Evolutionary conservation across 768 basidiomycete species (phyloP).

Genomic region (Lenzites betulinus): DNA sequence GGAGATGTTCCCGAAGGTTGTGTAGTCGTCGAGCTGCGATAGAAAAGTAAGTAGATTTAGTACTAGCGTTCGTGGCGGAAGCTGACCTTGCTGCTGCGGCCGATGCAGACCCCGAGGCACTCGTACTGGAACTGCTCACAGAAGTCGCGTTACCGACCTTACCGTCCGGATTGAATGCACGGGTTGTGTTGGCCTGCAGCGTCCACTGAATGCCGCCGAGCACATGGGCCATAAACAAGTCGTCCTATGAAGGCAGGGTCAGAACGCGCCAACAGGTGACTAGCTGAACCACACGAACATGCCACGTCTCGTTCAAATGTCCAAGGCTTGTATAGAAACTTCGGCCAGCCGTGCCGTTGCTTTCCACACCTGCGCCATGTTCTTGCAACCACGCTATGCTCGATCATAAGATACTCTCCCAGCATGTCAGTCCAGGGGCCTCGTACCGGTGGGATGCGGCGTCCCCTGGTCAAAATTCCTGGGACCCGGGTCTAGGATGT

Average conservation of each 20-base stretch:
- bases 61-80: background rate
- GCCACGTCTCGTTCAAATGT: slow-evolving; percentile 78
- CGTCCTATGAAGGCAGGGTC: slow-evolving; percentile 46
- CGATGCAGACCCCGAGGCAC: background rate
- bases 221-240: slow-evolving; percentile 70
- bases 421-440: background rate
- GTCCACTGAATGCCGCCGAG: slow-evolving; percentile 76
- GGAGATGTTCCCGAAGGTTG: background rate
- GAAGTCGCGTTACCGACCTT: slow-evolving; percentile 55
- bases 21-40: background rate
- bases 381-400: slow-evolving; percentile 81
- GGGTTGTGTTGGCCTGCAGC: slow-evolving; percentile 68
- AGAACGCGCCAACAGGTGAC: background rate
- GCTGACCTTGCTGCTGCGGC: background rate
- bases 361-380: slow-evolving; percentile 63
- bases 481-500: slow-evolving; percentile 43
- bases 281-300: slow-evolving; percentile 42
- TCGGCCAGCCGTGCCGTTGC: slow-evolving; percentile 55
- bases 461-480: slow-evolving; percentile 64
- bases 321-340: slow-evolving; percentile 87
- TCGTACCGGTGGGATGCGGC: slow-evolving; percentile 76
- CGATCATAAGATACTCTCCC: background rate
- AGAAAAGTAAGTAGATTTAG: background rate
- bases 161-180: slow-evolving; percentile 60
- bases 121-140: background rate